Evolutionary conservation across 345 rosid genomes (phyloP), one percentile per base, ranked within the genome.

Genomic region (Fremontodendron californicum): DNA sequence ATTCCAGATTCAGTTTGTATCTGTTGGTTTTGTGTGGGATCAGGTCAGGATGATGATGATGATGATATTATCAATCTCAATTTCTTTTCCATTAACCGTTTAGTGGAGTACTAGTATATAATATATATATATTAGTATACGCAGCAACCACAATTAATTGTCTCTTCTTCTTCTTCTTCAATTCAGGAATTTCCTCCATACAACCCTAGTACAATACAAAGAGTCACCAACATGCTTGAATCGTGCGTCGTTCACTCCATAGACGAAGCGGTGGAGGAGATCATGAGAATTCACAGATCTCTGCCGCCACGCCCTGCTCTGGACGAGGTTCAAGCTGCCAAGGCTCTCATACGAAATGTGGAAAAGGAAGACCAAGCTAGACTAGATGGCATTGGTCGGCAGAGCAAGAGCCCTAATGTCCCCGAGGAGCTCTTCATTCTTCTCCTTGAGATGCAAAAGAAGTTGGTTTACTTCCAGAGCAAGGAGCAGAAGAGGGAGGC

Each of bases 251-350:
- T 84, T 78, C 86, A 80, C 71, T 84, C 97, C 3, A 81, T 78
- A 2, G 89, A 93, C 9, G 79, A 77, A 27, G 92, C 84, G 42
- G 97, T 90, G 77, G 94, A 85, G 75, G 99, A 90, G 86, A 91
- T 96, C 81, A 96, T 90, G 98, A 87, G 84, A 39, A 85, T 92
- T 49, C 99, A 92, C 18, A 91, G 91, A 89, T 92, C 94, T 55
- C 84, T 96, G 68, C 97, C 98, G 0, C 16, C 73, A 6, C 83
- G 99, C 43, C 97, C 98, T 0, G 90, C 85, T 1, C 81, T 96
- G 29, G 99, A 96, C 8, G 97, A 93, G 40, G 87, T 90, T 1
- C 94, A 93, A 76, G 97, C 94, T 0, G 98, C 98, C 8, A 85
- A 66, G 76, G 76, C 81, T 27, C 54, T 96, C 81, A 88, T 93